Base-by-base conservation (phyloP, 306 rosid genomes). In the Adenanthera pavonina region DNA sequence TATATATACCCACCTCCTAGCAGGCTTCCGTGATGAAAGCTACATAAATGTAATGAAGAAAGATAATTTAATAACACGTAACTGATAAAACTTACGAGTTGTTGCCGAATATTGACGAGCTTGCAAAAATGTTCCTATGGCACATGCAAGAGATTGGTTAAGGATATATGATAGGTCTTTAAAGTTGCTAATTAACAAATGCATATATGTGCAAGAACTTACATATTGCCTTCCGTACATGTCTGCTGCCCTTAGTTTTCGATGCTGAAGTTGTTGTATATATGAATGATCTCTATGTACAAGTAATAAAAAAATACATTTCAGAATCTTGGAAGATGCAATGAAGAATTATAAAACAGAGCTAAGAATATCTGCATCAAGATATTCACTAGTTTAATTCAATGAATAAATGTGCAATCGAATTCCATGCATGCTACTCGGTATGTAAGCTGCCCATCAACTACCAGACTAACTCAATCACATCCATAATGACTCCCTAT, bases 221-320 rank as follows among this genome's bases (percentile, higher is more conserved):
- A 90, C 97, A 88, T 74, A 10, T 34, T 78, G 53, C 68, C 72
- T n/a, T 81, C 61, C 59, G 80, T 74, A 83, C 97, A 92, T 57
- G 84, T 72, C 80, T 74, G 60, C 17, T 61, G 85, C 69, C 36
- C 82, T 43, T 82, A 78, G 33, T 53, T 56, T 46, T 41, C 72
- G 1, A 69, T 30, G 65, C 79, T 83, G 76, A 93, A 79, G 67
- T 84, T 83, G 83, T 93, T 93, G 69, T 87, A 93, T 25, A 25
- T 25, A 0, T 56, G 97, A 91, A 59, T 91, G 89, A 86, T 93
- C 97, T 56, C 96, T 93, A 87, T 74, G 19, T 60, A 66, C 83
- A 83, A 62, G 72, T 40, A 19, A 75, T 12, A 17, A 44, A 78
- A 78, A 46, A 25, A 25, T 25, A 74, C 36, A 66, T 64, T 62